Percentiles rank a stretch among this genome's conserved stretches.
Evolutionary conservation across 83 land plant species (phyloP).

Genomic region (Thuja plicata): DNA sequence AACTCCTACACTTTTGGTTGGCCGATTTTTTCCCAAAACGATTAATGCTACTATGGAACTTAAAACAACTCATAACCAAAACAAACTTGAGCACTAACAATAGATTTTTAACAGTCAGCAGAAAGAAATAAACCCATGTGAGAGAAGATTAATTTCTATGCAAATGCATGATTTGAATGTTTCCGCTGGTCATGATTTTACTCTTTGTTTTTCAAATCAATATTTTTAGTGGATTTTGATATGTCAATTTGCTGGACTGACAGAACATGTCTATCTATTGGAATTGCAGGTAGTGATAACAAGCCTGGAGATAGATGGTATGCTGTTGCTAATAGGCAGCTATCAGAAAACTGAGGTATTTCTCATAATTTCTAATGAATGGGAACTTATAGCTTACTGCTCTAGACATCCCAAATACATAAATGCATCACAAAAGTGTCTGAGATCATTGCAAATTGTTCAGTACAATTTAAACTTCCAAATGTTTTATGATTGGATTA

Average conservation of each 20-base stretch:
- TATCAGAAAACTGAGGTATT: slow-evolving; percentile 61
- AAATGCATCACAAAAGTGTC: background rate
- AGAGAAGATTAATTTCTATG: background rate
- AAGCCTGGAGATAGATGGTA: slow-evolving; percentile 52
- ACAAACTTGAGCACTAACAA: no score
- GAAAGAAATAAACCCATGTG: background rate
- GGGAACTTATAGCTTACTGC: background rate
- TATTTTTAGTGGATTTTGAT: background rate
- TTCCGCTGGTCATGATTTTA: background rate
- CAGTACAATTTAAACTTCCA: background rate
- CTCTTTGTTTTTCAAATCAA: background rate
- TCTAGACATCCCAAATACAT: background rate
- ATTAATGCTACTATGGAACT: no score
- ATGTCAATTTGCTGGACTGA: background rate
- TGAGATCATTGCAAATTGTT: background rate
- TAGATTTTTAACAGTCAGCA: no score
- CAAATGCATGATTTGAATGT: background rate
- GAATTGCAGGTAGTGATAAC: slow-evolving; percentile 63
- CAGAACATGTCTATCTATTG: background rate
- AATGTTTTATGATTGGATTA: background rate
- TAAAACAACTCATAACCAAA: no score
- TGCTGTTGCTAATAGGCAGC: slow-evolving; percentile 64
- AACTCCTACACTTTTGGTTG: no score
- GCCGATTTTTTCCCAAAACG: no score
- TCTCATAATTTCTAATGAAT: background rate